A percentile compares a stretch with the other conserved stretches of the same genome.
These are phyloP conservation scores for Phaeomoniella chlamydospora DNA, from an alignment of 2,329 filamentous ascomycete species.

Conservation along the genomic window DNA sequence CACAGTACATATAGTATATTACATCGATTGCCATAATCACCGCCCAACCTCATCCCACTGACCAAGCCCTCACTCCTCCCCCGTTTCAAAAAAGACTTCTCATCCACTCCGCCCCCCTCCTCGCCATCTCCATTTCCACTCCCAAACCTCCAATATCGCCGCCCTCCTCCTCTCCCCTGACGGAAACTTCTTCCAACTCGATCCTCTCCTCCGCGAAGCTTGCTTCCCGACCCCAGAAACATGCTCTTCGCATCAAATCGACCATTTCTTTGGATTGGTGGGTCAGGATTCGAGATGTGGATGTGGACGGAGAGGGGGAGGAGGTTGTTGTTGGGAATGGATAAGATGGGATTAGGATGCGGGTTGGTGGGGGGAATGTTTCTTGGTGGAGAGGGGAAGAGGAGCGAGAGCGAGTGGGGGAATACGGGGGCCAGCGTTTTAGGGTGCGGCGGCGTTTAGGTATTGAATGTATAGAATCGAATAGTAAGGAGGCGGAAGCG, in stretches of 20 bases:
- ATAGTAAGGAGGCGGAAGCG: not conserved
- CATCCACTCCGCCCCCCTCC: not conserved
- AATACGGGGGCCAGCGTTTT: not conserved
- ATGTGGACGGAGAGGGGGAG: conserved; percentile 10
- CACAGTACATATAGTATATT: too few species aligned
- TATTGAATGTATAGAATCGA: not conserved
- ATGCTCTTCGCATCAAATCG: conserved; percentile 24
- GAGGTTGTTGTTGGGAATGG: conserved; percentile 4
- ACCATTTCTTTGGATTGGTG: conserved; percentile 25
- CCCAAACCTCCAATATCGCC: not conserved
- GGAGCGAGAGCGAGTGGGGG: too few species aligned
- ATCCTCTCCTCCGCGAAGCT: conserved; percentile 22
- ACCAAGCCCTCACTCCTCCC: too few species aligned
- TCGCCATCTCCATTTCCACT: not conserved
- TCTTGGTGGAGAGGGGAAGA: too few species aligned
- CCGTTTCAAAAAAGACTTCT: too few species aligned
- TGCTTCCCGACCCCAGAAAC: conserved; percentile 26
- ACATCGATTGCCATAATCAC: too few species aligned
- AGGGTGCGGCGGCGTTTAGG: not conserved
- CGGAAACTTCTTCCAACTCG: conserved; percentile 6
- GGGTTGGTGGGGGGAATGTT: not conserved
- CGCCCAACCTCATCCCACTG: too few species aligned
- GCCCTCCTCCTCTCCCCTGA: conserved; percentile 13
- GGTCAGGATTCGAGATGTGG: conserved; percentile 15
- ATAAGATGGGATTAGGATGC: not conserved